phyloP scores from a whole-genome alignment of 2,329 filamentous ascomycete genomes.

The Metarhizium album region DNA sequence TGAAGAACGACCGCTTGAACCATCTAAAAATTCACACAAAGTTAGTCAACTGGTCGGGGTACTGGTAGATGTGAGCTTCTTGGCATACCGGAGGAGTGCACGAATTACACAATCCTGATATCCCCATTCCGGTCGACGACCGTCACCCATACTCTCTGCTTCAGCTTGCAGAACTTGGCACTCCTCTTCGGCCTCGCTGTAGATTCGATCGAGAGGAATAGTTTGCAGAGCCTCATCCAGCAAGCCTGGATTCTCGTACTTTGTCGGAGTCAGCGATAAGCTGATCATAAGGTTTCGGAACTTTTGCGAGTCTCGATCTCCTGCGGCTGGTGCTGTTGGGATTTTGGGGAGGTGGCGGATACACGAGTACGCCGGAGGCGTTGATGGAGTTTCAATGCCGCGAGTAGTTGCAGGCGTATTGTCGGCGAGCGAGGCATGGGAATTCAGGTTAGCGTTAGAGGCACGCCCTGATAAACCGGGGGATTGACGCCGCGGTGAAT shows the following conservation, averaged over 20 bases:
- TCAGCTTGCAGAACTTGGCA: conserved; percentile 77
- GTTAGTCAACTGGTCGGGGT: conserved; percentile 11
- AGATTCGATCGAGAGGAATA: conserved; percentile 84
- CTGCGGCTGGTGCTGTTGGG: conserved; percentile 59
- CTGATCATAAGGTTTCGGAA: conserved; percentile 77
- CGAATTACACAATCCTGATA: conserved; percentile 95
- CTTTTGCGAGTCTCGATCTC: conserved; percentile 58
- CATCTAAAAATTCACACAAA: conserved; percentile 38
- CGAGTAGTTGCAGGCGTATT: conserved; percentile 37
- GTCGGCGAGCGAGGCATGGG: conserved; percentile 26
- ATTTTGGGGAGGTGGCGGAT: conserved; percentile 41
- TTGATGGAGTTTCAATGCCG: conserved; percentile 21
- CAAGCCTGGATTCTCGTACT: conserved; percentile 92
- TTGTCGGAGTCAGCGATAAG: conserved; percentile 76
- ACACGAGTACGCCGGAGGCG: conserved; percentile 37
- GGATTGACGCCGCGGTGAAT: conserved; percentile 48
- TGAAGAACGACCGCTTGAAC: conserved; percentile 94
- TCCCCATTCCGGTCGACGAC: conserved; percentile 77
- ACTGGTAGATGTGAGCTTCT: neutral
- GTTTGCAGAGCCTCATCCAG: conserved; percentile 82
- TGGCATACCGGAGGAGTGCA: conserved; percentile 65
- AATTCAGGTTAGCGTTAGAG: conserved; percentile 37
- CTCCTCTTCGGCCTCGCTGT: conserved; percentile 89
- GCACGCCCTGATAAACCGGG: conserved; percentile 40
- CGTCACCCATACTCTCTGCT: conserved; percentile 76